These are phyloP conservation scores for Toxoplasma gondii DNA, from an alignment of 169 alveolate genomes.

Conservation along the genomic window DNA sequence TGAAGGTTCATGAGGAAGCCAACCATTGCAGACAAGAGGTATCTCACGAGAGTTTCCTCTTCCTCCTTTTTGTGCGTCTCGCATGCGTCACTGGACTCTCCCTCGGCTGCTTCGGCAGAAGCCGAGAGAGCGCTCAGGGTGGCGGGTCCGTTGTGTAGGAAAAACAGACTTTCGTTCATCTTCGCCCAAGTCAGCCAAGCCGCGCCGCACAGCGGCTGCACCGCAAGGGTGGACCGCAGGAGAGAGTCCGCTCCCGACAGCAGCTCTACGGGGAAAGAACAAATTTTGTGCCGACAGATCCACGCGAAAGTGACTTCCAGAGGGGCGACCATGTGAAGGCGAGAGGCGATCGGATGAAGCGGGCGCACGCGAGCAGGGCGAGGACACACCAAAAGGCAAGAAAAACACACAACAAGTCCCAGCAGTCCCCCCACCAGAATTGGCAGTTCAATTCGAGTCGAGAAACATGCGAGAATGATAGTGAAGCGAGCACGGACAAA, in stretches of 20 bases:
- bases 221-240: conserved; percentile 63
- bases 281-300: not conserved
- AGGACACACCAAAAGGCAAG: too few relatives aligned
- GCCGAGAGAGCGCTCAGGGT: not conserved
- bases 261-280: conserved; percentile 46
- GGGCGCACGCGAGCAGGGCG: too few relatives aligned
- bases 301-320: too few relatives aligned
- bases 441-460: too few relatives aligned
- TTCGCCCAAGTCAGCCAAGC: conserved; percentile 79
- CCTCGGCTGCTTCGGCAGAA: not conserved
- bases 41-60: not conserved
- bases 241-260: conserved; percentile 46
- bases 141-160: conserved; percentile 21
- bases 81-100: not conserved
- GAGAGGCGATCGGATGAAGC: too few relatives aligned
- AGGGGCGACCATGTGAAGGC: too few relatives aligned
- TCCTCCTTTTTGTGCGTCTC: not conserved
- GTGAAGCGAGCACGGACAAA: too few relatives aligned
- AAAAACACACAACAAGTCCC: too few relatives aligned
- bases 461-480: too few relatives aligned
- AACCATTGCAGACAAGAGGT: conserved; percentile 6
- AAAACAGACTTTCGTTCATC: conserved; percentile 68
- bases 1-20: conserved; percentile 42
- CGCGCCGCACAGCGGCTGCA: conserved; percentile 73
- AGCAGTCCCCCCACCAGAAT: too few relatives aligned